Evolutionary conservation across 2,329 filamentous ascomycete genomes (phyloP).

Genomic region (Alternaria conjuncta): DNA sequence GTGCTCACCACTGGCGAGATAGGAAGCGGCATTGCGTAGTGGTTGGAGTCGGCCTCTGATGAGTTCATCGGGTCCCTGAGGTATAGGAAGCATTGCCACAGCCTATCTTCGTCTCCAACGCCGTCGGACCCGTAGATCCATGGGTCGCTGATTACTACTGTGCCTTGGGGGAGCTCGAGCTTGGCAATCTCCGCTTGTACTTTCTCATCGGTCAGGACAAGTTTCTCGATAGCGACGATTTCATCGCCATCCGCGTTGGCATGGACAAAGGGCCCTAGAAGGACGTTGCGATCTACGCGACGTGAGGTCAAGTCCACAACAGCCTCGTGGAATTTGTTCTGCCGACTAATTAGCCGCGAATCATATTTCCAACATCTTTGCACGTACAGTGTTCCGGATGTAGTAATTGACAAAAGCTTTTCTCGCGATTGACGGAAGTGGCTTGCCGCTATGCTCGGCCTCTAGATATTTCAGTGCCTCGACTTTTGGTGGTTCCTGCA

Average conservation of each 20-base stretch:
- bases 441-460: slow-evolving; percentile 63
- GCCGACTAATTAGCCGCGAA: slow-evolving; percentile 5
- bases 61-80: slow-evolving; percentile 67
- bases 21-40: slow-evolving; percentile 72
- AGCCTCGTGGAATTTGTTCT: slow-evolving; percentile 70
- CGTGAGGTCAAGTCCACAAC: slow-evolving; percentile 60
- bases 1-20: slow-evolving; percentile 72
- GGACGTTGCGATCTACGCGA: slow-evolving; percentile 63
- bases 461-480: slow-evolving; percentile 66
- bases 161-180: slow-evolving; percentile 63
- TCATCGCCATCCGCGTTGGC: slow-evolving; percentile 66
- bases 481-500: slow-evolving; percentile 69
- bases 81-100: slow-evolving; percentile 72
- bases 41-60: slow-evolving; percentile 67
- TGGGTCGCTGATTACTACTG: slow-evolving; percentile 64
- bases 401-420: slow-evolving; percentile 66
- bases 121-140: slow-evolving; percentile 72
- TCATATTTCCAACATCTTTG: too few relatives aligned
- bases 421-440: slow-evolving; percentile 59
- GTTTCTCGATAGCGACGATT: slow-evolving; percentile 63
- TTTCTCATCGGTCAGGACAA: slow-evolving; percentile 61
- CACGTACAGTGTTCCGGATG: slow-evolving; percentile 63
- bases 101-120: slow-evolving; percentile 54
- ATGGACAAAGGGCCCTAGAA: slow-evolving; percentile 64
- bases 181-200: slow-evolving; percentile 67